Evolutionary conservation across 345 rosid genomes (phyloP), one percentile per base, ranked within the genome.

Genomic region (Excoecaria agallocha): DNA sequence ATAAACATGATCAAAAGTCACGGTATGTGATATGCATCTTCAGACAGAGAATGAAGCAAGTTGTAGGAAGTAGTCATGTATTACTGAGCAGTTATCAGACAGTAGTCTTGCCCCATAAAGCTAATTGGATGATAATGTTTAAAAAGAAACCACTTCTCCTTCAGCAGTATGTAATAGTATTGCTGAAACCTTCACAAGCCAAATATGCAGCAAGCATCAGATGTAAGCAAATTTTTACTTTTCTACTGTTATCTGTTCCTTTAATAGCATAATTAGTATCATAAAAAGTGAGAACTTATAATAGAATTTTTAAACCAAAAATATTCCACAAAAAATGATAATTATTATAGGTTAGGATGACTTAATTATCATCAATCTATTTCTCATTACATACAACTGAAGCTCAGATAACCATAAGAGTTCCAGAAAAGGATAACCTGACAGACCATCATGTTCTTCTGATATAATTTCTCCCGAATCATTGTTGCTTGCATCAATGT

Each of bases 381-480:
- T 55, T 55, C 13, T 19, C 49, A 43, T 50, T 39, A 63, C 30
- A 69, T n/a, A 30, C 67, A 57, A 59, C 54, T n/a, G 49, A 59
- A 35, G 49, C 66, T 66, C 64, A 38, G 13, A 57, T 30, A 64
- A 20, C 24, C 4, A 22, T 45, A 68, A 60, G 59, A 72, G 51
- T 46, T 37, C 6, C 35, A 45, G 57, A 37, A 19, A 20, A 17
- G 39, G 56, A 59, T 55, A 70, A 30, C 13, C 38, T 12, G 11
- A 56, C 70, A 30, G 41, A 85, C 89, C 89, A 55, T 59, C 52
- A 76, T 61, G 87, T 67, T 79, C 82, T 75, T 82, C 84, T 22
- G 35, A 66, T 50, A 25, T 54, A 66, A 57, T 67, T 76, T 76
- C 80, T 59, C 67, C 69, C 15, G 60, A 72, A 61, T 5, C 25